Evolutionary conservation across 2,329 filamentous ascomycete genomes (phyloP).

Genomic region (Nemania serpens): DNA sequence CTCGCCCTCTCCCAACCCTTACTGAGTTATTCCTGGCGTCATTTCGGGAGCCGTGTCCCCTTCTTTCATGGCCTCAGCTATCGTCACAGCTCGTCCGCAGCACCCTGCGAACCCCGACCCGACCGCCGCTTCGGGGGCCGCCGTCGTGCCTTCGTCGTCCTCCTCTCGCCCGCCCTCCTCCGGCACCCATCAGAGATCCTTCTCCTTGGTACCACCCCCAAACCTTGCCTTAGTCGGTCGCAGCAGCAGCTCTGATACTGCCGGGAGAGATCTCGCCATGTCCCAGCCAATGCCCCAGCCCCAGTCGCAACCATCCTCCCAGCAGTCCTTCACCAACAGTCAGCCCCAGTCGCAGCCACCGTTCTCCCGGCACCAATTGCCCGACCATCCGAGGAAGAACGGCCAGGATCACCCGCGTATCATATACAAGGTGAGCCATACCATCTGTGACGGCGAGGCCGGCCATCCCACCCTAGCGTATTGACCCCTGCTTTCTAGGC

Average conservation of each 20-base stretch:
- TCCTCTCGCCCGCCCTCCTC: constrained; percentile 21
- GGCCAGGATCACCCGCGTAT: constrained; percentile 57
- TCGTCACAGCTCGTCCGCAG: constrained; percentile 40
- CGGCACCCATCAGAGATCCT: constrained; percentile 22
- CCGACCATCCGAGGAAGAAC: constrained; percentile 44
- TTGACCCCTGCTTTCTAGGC: constrained; percentile 54
- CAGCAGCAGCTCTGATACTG: constrained; percentile 35
- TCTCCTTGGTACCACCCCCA: constrained; percentile 24
- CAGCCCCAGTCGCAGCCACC: constrained; percentile 47
- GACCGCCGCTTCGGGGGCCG: background rate
- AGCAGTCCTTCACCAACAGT: constrained; percentile 63
- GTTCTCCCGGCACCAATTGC: constrained; percentile 48
- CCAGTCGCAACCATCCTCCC: constrained; percentile 52
- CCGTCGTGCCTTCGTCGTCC: constrained; percentile 20
- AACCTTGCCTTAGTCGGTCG: constrained; percentile 14
- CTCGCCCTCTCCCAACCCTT: background rate
- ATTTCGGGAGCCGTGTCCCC: background rate
- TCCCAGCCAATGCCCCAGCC: constrained; percentile 52
- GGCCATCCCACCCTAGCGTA: constrained; percentile 13
- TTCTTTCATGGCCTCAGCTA: constrained; percentile 46
- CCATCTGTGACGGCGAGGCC: background rate
- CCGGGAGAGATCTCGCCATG: constrained; percentile 44
- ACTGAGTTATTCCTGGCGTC: background rate
- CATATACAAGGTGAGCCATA: constrained; percentile 57
- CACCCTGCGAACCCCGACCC: constrained; percentile 20